A percentile compares a stretch with the other conserved stretches of the same genome.
These are phyloP conservation scores for Aspergillus sp. DNA, from an alignment of 2,329 filamentous ascomycete genomes.

Conservation along the genomic window DNA sequence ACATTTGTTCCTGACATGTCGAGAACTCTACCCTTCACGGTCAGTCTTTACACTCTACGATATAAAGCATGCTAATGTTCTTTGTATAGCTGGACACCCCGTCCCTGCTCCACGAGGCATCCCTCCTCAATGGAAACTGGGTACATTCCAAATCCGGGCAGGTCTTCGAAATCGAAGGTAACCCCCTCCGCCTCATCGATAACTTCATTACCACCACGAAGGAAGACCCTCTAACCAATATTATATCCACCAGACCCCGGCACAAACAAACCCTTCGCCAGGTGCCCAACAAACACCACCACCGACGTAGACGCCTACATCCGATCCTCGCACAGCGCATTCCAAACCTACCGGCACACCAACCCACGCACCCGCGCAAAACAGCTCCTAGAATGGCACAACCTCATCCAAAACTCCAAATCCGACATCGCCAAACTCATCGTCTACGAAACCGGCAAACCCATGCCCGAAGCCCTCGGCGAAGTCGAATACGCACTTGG, in stretches of 20 bases:
- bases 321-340: background rate
- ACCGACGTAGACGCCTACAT: background rate
- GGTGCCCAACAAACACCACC: background rate
- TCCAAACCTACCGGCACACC: background rate
- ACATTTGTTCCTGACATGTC: background rate
- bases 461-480: background rate
- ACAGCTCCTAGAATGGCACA: background rate
- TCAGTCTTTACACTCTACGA: background rate
- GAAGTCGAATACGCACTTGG: background rate
- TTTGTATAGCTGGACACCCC: background rate
- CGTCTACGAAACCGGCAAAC: background rate
- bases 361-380: background rate
- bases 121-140: background rate
- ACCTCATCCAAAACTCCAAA: background rate
- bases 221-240: too few relatives aligned
- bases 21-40: background rate
- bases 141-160: background rate
- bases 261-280: background rate
- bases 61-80: background rate
- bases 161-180: background rate
- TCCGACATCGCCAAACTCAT: background rate
- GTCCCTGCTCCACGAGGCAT: background rate
- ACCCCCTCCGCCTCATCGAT: too few relatives aligned
- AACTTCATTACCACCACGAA: too few relatives aligned
- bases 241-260: background rate